Evolutionary conservation across 805 yeast genomes (phyloP).

Genomic region (Candida insectorum): DNA sequence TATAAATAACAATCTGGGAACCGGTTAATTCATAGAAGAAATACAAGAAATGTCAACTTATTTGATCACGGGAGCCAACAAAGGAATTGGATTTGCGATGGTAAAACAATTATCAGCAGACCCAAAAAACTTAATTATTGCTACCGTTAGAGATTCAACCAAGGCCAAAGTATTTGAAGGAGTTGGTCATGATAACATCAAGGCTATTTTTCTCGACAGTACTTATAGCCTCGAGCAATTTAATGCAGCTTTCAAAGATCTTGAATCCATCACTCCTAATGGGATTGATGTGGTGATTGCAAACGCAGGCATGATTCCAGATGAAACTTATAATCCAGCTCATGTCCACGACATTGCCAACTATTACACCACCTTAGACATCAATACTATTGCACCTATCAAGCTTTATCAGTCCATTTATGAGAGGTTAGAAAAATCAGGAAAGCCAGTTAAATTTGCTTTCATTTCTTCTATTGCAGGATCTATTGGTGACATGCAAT

Average conservation of each 20-base stretch:
- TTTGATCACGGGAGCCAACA: slow-evolving; percentile 34
- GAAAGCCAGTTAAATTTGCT: slow-evolving; percentile 2
- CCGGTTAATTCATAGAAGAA: slow-evolving; percentile 1
- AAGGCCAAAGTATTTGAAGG: too few species aligned
- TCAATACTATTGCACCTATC: slow-evolving; percentile 2
- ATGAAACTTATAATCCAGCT: background rate
- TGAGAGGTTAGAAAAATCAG: slow-evolving; percentile 3
- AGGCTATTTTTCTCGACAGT: slow-evolving; percentile 4
- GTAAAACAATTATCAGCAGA: slow-evolving; percentile 18
- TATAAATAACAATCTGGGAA: too few species aligned
- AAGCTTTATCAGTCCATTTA: slow-evolving; percentile 5
- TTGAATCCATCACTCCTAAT: slow-evolving; percentile 17
- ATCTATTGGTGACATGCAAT: slow-evolving; percentile 15
- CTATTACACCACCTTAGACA: slow-evolving; percentile 1
- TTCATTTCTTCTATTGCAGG: slow-evolving; percentile 21
- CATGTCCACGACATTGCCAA: background rate
- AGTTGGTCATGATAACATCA: too few species aligned
- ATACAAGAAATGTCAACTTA: slow-evolving; percentile 14
- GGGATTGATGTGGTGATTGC: slow-evolving; percentile 31
- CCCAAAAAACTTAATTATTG: slow-evolving; percentile 31
- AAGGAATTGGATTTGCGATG: slow-evolving; percentile 37
- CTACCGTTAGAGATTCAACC: slow-evolving; percentile 34
- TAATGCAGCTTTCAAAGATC: slow-evolving; percentile 10
- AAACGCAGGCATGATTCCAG: slow-evolving; percentile 23
- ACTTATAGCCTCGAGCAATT: slow-evolving; percentile 3